Evolutionary conservation across 768 basidiomycete species (phyloP), one percentile per base, ranked within the genome.

Genomic region (Hericium alpestre): DNA sequence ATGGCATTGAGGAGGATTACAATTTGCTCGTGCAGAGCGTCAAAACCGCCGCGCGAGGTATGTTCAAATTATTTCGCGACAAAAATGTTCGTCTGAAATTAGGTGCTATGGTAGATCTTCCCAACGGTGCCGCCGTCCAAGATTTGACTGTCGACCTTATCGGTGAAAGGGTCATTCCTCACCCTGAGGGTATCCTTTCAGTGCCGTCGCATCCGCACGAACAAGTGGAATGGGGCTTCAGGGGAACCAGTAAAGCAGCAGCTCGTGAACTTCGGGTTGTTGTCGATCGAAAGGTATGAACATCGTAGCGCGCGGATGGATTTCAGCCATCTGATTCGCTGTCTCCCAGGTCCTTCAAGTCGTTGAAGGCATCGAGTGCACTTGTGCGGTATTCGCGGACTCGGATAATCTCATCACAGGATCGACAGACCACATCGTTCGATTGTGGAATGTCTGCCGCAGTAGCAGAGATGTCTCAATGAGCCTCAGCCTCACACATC

Each of bases 1-100:
- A 87, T 61, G 93, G 93, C 2, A 76, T 95, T 32, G 87, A 87
- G 56, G 93, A 96, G 68, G 90, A 95, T 66, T 81, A 83, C 12
- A 80, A 87, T 54, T 70, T 87, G 20, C 75, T 92, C 23, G 66
- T 73, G 0, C 86, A 86, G 64, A 81, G 76, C 20, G 70, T 71
- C 38, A 73, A 77, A 37, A 37, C 47, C 12, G 79, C 78, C 39
- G 72, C 82, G 59, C 82, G 75, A 75, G 77, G 90, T 85, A 63
- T 13, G 49, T 11, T 38, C 10, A 8, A 32, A 32, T 16, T 51
- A 4, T 27, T 46, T 49, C 4, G 38, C 4, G 18, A 40, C 11
- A 11, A 23, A 25, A 6, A 3, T 38, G 4, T 39, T 32, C 41
- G 5, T 38, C 12, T 41, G 55, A 23, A 32, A 13, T 39, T 16